phyloP scores from a whole-genome alignment of 1,284 basidiomycete genomes.

The Leccinum solheimii region DNA sequence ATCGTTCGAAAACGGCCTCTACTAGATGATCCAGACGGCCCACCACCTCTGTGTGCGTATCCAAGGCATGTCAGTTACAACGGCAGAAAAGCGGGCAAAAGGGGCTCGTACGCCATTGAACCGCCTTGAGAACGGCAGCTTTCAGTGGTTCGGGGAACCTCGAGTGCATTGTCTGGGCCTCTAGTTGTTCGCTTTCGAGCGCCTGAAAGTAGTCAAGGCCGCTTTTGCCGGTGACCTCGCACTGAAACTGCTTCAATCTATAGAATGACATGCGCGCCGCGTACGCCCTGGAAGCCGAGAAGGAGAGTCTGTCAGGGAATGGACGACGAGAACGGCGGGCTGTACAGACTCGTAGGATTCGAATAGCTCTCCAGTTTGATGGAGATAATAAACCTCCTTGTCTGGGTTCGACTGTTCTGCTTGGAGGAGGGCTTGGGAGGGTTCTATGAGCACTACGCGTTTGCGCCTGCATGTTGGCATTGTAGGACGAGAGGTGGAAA shows the following conservation, averaged over 20 bases:
- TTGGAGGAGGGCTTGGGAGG: constrained; percentile 65
- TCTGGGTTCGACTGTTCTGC: constrained; percentile 61
- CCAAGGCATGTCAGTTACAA: constrained; percentile 16
- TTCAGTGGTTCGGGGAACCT: constrained; percentile 94
- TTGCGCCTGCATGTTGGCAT: constrained; percentile 93
- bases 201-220: constrained; percentile 94
- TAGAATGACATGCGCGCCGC: constrained; percentile 92
- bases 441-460: constrained; percentile 83
- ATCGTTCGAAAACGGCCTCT: constrained; percentile 92
- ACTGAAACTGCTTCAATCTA: constrained; percentile 89
- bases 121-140: constrained; percentile 83
- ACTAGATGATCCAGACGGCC: constrained; percentile 93
- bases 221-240: constrained; percentile 93
- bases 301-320: constrained; percentile 26
- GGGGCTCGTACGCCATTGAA: constrained; percentile 88
- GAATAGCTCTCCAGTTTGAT: constrained; percentile 94
- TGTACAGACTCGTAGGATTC: constrained; percentile 83
- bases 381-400: constrained; percentile 85
- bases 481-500: constrained; percentile 27
- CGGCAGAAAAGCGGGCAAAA: constrained; percentile 22
- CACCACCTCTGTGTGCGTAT: constrained; percentile 74
- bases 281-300: constrained; percentile 66
- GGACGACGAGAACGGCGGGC: constrained; percentile 12
- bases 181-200: constrained; percentile 85
- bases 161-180: constrained; percentile 84